Evolutionary conservation across 352 stramenopile genomes (phyloP).

Genomic region (Phytopythium montanum): DNA sequence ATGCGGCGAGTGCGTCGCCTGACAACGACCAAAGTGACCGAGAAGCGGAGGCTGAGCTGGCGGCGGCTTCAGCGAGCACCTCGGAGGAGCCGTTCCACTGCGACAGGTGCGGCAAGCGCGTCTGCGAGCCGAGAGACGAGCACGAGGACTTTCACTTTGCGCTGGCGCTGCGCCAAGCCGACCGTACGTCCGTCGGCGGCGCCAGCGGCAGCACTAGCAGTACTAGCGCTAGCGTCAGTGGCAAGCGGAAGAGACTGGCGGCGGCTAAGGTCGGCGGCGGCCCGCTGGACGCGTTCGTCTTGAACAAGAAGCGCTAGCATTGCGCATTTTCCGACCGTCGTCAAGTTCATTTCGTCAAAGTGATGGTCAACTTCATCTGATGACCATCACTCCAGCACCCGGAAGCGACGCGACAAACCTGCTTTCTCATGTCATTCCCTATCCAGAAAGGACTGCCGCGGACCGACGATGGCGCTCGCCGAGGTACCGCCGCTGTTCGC

Average conservation of each 20-base stretch:
- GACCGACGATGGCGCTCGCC: background rate
- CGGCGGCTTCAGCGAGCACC: conserved; percentile 14
- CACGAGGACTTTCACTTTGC: conserved; percentile 65
- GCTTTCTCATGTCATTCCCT: no score
- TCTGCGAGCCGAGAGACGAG: conserved; percentile 34
- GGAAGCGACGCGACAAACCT: background rate
- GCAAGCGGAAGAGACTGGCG: conserved; percentile 1
- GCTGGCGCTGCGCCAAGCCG: conserved; percentile 31
- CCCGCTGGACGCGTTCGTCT: conserved; percentile 48
- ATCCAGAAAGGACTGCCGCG: background rate
- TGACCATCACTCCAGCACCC: background rate
- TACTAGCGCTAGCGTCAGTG: background rate
- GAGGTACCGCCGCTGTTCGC: conserved; percentile 70
- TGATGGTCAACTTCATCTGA: no score
- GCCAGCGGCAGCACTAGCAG: background rate
- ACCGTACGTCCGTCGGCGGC: conserved; percentile 13
- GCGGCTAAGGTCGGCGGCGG: conserved; percentile 31
- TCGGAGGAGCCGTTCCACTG: conserved; percentile 21
- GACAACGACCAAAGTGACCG: background rate
- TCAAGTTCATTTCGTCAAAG: background rate
- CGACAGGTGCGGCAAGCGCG: conserved; percentile 24
- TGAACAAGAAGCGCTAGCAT: no score
- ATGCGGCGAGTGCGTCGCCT: background rate
- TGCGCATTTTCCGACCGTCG: no score
- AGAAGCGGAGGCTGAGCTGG: background rate